Base-by-base conservation (phyloP, 148 eudicot genomes). In the Spergularia bocconei region DNA sequence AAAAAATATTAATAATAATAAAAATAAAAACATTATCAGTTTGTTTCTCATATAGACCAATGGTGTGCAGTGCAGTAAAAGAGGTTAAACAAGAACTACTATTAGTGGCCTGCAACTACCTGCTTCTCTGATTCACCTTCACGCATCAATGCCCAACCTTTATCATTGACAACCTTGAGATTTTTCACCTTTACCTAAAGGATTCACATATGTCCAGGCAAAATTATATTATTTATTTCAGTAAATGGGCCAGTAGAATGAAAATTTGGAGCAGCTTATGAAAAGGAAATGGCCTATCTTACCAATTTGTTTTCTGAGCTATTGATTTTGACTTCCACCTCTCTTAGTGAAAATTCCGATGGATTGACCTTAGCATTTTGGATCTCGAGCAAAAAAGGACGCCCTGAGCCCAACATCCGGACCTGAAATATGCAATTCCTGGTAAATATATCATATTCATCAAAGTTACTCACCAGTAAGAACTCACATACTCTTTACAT, bases 111-210 rank as follows among this genome's bases (percentile, higher is more conserved):
- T 50, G 73, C 7, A 44, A 23, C 60, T 65, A 92, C 99, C 97
- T 95, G 97, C 84, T 95, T 95, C 78, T 95, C 99, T 69, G 99
- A 85, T 85, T 95, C 99, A 84, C 99, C 99, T 88, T 95, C 99
- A 81, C 97, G 98, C 99, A 95, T 95, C 29, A 95, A 72, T 63
- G 79, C 82, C 99, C 99, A 95, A 51, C 83, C 96, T 75, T 95
- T 84, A 78, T 82, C 90, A 70, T 87, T 93, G 51, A 92, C 84
- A 68, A 81, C 76, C 86, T 84, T 91, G 57, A 95, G 88, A 85
- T 95, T 88, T 79, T 88, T 92, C 65, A 95, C 99, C 79, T 71
- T 85, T 48, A 95, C 89, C 99, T 95, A 82, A 20, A 69, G 23
- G 75, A 79, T 11, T 64, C 21, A 73, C 16, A 53, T 23, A 2